A percentile compares a stretch with the other conserved stretches of the same genome.
phyloP scores from a whole-genome alignment of 2,329 filamentous ascomycete species.

The Nakataea oryzae region DNA sequence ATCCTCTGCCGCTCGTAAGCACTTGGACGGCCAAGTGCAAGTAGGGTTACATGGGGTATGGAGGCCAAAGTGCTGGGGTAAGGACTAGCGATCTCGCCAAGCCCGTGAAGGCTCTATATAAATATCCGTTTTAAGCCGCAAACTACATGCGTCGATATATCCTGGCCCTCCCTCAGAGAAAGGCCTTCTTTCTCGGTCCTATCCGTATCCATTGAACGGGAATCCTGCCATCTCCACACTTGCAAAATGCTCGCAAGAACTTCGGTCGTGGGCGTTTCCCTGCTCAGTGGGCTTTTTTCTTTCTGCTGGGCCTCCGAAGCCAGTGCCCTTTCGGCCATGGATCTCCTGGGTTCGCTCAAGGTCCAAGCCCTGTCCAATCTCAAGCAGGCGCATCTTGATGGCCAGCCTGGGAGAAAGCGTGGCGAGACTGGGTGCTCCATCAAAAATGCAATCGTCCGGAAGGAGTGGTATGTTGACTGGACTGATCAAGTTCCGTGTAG shows the following conservation, averaged over 20 bases:
- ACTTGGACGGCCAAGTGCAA: too few relatives aligned
- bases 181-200: too few relatives aligned
- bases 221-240: not conserved
- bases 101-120: too few relatives aligned
- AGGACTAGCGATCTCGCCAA: too few relatives aligned
- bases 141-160: too few relatives aligned
- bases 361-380: not conserved
- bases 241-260: not conserved
- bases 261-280: not conserved
- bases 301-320: not conserved
- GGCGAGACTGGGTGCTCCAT: not conserved
- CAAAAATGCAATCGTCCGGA: not conserved
- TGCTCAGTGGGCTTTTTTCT: not conserved
- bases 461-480: not conserved
- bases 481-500: not conserved
- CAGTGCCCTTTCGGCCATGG: not conserved
- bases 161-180: not conserved
- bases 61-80: too few relatives aligned
- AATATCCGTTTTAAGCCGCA: too few relatives aligned
- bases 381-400: not conserved
- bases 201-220: not conserved
- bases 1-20: too few relatives aligned
- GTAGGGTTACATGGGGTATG: too few relatives aligned
- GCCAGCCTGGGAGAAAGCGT: not conserved
- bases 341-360: not conserved